Conservation (phyloP, 2,329 filamentous ascomycete genomes). For the Xylaria multiplex region DNA sequence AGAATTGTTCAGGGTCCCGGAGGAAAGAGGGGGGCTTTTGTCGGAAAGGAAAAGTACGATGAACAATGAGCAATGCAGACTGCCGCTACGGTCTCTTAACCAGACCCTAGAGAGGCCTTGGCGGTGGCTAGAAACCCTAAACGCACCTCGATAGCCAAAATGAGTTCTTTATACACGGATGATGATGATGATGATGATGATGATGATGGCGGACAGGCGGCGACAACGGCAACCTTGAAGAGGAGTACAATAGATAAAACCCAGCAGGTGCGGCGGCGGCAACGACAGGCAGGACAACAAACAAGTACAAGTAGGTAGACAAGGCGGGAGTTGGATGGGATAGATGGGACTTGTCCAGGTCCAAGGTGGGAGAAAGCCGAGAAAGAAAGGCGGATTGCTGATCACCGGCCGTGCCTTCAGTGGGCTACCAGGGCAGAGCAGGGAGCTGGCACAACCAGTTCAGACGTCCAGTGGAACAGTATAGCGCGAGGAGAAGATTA, state of each 20-base stretch:
- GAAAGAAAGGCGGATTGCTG: slow-evolving; percentile 33
- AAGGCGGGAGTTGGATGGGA: slow-evolving; percentile 38
- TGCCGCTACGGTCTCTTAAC: slow-evolving; percentile 1
- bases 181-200: slow-evolving; percentile 10
- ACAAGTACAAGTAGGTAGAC: slow-evolving; percentile 24
- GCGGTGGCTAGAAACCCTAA: slow-evolving; percentile 15
- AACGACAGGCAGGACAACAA: slow-evolving; percentile 20
- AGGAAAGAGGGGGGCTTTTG: background rate
- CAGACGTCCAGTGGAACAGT: slow-evolving; percentile 23
- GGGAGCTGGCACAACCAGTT: background rate
- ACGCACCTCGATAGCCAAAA: slow-evolving; percentile 11
- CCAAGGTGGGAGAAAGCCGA: slow-evolving; percentile 25
- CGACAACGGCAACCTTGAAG: slow-evolving; percentile 9
- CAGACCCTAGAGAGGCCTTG: slow-evolving; percentile 16
- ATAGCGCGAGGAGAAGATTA: slow-evolving; percentile 14
- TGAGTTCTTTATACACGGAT: slow-evolving; percentile 16
- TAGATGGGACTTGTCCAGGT: slow-evolving; percentile 26
- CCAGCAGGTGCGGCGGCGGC: slow-evolving; percentile 16
- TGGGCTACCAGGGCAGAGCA: background rate
- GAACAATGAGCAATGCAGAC: slow-evolving; percentile 7
- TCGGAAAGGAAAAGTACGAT: slow-evolving; percentile 5
- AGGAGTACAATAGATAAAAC: slow-evolving; percentile 7
- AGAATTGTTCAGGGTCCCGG: slow-evolving; percentile 14
- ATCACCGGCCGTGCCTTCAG: slow-evolving; percentile 17
- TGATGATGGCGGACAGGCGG: slow-evolving; percentile 6